phyloP scores from a whole-genome alignment of 139 green algal species.

The Edaphochlamys debaryana region DNA sequence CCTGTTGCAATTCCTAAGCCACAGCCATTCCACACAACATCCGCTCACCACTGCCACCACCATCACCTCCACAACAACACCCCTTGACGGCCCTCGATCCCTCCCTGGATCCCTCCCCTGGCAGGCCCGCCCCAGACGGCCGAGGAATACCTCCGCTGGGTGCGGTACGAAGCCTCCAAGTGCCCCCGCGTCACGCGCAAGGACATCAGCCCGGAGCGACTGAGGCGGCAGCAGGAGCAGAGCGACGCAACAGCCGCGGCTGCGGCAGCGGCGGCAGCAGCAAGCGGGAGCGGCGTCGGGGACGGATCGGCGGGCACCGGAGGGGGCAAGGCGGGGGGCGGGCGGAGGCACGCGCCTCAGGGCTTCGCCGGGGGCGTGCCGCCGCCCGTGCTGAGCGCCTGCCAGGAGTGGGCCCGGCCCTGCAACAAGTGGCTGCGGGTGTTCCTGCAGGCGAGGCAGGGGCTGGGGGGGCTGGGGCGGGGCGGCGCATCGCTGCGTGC shows the following conservation, averaged over 20 bases:
- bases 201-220: conserved; percentile 20
- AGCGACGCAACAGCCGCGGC: not conserved
- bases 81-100: too few relatives aligned
- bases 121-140: conserved; percentile 43
- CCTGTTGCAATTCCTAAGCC: too few relatives aligned
- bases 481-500: too few relatives aligned
- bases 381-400: not conserved
- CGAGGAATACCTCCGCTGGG: conserved; percentile 65
- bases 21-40: too few relatives aligned
- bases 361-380: not conserved
- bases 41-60: too few relatives aligned
- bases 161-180: conserved; percentile 55
- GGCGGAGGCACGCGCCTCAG: not conserved
- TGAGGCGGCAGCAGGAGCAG: not conserved
- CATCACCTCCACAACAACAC: too few relatives aligned
- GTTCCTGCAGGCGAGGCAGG: conserved; percentile 7
- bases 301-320: not conserved
- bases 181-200: conserved; percentile 61
- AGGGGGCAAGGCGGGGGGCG: not conserved
- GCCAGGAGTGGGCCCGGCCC: conserved; percentile 22
- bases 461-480: not conserved
- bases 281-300: too few relatives aligned
- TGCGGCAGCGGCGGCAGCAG: not conserved
- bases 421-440: conserved; percentile 1
- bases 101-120: too few relatives aligned